Percentiles rank a stretch among this genome's conserved stretches.
Conservation (phyloP, 2,329 filamentous ascomycete genomes). For the Byssothecium circinans region DNA sequence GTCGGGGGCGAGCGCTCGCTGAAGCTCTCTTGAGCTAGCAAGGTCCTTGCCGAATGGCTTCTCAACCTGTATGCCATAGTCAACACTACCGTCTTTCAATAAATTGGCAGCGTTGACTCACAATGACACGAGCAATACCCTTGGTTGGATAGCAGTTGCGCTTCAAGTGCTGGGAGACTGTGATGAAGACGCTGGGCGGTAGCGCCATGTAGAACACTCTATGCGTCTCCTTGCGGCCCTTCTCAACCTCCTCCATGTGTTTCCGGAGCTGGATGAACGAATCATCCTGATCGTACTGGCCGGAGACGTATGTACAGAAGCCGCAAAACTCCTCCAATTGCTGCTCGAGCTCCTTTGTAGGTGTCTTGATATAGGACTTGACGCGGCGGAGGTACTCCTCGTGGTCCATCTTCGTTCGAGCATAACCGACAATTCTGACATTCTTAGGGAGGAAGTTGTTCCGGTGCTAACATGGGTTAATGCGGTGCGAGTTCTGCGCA, state of each 20-base stretch:
- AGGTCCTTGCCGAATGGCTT: slow-evolving; percentile 99
- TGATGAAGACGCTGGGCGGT: slow-evolving; percentile 95
- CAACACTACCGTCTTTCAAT: slow-evolving; percentile 15
- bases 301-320: slow-evolving; percentile 91
- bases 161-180: slow-evolving; percentile 96
- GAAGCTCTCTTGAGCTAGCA: slow-evolving; percentile 87
- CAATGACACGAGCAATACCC: slow-evolving; percentile 91
- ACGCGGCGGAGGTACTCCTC: slow-evolving; percentile 92
- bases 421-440: slow-evolving; percentile 97
- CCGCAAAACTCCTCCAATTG: slow-evolving; percentile 88
- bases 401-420: slow-evolving; percentile 98
- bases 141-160: slow-evolving; percentile 91
- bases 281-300: slow-evolving; percentile 96
- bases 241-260: slow-evolving; percentile 83
- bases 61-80: slow-evolving; percentile 69
- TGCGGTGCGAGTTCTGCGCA: slow-evolving; percentile 5
- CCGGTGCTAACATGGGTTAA: slow-evolving; percentile 69
- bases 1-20: slow-evolving; percentile 92
- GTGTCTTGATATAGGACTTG: slow-evolving; percentile 98
- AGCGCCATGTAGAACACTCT: slow-evolving; percentile 99
- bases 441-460: slow-evolving; percentile 98
- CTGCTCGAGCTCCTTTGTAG: slow-evolving; percentile 95
- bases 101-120: slow-evolving; percentile 49
- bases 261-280: slow-evolving; percentile 84
- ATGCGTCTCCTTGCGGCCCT: slow-evolving; percentile 79